Conservation (phyloP, 2,329 filamentous ascomycete species). For the Paecilomyces niveus region DNA sequence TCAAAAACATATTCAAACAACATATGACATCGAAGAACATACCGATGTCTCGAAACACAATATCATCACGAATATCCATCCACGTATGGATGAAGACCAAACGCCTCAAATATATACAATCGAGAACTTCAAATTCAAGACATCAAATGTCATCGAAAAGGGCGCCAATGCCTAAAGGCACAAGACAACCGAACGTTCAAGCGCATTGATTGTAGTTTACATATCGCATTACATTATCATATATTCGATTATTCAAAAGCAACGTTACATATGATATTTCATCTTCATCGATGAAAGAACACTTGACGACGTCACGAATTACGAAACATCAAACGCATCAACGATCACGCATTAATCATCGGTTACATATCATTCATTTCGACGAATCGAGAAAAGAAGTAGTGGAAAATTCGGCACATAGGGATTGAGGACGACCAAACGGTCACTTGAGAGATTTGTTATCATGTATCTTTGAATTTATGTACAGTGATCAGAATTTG, state of each 20-base stretch:
- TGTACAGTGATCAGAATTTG: not conserved
- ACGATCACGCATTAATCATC: not conserved
- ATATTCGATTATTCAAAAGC: not conserved
- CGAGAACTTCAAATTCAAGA: not conserved
- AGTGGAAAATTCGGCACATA: not conserved
- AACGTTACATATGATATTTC: not conserved
- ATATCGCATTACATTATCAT: not conserved
- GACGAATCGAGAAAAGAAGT: not conserved
- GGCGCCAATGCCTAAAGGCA: not conserved
- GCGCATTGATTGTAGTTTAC: not conserved
- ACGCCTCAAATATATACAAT: not conserved
- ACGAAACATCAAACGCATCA: not conserved
- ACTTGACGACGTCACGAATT: not conserved
- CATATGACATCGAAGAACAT: not conserved
- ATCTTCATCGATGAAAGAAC: not conserved
- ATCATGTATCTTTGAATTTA: not conserved
- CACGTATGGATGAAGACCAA: not conserved
- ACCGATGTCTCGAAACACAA: not conserved
- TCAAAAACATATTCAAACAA: not conserved
- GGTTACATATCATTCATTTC: not conserved
- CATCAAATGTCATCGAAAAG: not conserved
- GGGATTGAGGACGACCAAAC: not conserved
- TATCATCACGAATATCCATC: not conserved
- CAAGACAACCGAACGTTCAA: not conserved
- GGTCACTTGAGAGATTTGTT: not conserved